A percentile compares a stretch with the other conserved stretches of the same genome.
These are phyloP conservation scores for Escallonia rubra DNA, from an alignment of 129 eudicot genomes.

Conservation along the genomic window DNA sequence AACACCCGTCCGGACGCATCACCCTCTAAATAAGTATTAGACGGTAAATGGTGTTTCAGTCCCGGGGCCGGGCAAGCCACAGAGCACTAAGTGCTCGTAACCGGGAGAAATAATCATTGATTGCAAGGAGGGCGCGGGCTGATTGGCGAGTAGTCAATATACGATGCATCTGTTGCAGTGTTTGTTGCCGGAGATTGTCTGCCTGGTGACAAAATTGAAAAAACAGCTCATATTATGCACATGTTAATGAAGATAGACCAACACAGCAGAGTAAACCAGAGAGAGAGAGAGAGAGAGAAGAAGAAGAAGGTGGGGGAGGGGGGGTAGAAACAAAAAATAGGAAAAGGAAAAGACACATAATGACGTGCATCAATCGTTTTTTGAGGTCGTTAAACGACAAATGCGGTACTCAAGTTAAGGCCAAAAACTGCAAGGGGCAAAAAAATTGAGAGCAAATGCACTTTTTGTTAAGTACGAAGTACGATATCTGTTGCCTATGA, in stretches of 20 bases:
- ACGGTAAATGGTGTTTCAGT: conserved; percentile 19
- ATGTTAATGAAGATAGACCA: background rate
- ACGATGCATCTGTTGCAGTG: conserved; percentile 66
- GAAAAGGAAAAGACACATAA: too few relatives aligned
- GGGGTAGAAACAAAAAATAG: too few relatives aligned
- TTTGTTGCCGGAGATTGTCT: conserved; percentile 69
- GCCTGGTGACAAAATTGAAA: conserved; percentile 40
- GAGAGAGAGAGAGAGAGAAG: background rate
- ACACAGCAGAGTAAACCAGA: background rate
- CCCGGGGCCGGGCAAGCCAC: conserved; percentile 84
- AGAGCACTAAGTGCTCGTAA: conserved; percentile 74
- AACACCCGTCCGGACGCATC: background rate
- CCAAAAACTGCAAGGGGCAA: too few relatives aligned
- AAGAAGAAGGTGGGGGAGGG: too few relatives aligned
- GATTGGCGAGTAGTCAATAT: conserved; percentile 70
- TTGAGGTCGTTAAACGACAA: too few relatives aligned
- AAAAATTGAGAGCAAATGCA: too few relatives aligned
- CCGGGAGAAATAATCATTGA: conserved; percentile 62
- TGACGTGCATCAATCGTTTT: too few relatives aligned
- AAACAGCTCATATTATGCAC: background rate
- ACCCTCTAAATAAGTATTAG: background rate
- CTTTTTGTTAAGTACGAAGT: too few relatives aligned
- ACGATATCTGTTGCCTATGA: too few relatives aligned
- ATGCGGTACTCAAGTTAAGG: too few relatives aligned
- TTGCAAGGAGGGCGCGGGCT: conserved; percentile 68